Evolutionary conservation across 495 filamentous ascomycete genomes (phyloP).

Genomic region (Talaromyces liani): DNA sequence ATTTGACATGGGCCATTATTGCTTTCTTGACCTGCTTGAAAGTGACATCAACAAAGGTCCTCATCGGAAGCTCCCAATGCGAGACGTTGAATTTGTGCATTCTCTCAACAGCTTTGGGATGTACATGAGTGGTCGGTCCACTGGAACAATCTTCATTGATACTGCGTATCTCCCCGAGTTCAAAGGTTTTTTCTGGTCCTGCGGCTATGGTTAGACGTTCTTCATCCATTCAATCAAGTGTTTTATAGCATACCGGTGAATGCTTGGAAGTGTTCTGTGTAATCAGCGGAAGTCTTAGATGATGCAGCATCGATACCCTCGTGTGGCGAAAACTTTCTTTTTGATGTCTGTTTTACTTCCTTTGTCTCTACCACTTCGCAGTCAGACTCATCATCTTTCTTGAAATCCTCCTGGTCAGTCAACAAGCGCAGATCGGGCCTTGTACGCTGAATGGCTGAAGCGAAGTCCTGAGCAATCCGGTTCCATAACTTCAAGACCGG

Average conservation of each 20-base stretch:
- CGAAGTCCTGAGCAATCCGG: constrained; percentile 27
- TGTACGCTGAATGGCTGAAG: constrained; percentile 23
- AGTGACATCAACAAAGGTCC: constrained; percentile 22
- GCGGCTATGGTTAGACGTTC: background rate
- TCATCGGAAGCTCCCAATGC: constrained; percentile 30
- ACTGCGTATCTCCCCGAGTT: constrained; percentile 21
- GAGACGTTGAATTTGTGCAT: constrained; percentile 30
- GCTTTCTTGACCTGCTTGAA: constrained; percentile 22
- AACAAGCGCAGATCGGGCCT: constrained; percentile 25
- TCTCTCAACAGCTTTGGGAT: constrained; percentile 33
- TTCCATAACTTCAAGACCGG: constrained; percentile 32
- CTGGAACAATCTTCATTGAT: constrained; percentile 32
- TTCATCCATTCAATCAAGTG: too few relatives aligned
- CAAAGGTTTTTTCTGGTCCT: constrained; percentile 18
- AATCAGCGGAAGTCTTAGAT: background rate
- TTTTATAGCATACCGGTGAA: background rate
- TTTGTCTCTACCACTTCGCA: constrained; percentile 15
- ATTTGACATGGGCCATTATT: constrained; percentile 22
- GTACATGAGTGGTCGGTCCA: constrained; percentile 31
- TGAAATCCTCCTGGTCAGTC: constrained; percentile 1
- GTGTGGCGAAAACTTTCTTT: background rate
- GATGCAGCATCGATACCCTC: background rate
- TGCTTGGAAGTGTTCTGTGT: background rate
- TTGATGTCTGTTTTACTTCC: background rate
- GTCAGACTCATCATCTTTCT: constrained; percentile 20